Base-by-base conservation (phyloP, 768 basidiomycete species). In the Lactifluus hygrophoroides region DNA sequence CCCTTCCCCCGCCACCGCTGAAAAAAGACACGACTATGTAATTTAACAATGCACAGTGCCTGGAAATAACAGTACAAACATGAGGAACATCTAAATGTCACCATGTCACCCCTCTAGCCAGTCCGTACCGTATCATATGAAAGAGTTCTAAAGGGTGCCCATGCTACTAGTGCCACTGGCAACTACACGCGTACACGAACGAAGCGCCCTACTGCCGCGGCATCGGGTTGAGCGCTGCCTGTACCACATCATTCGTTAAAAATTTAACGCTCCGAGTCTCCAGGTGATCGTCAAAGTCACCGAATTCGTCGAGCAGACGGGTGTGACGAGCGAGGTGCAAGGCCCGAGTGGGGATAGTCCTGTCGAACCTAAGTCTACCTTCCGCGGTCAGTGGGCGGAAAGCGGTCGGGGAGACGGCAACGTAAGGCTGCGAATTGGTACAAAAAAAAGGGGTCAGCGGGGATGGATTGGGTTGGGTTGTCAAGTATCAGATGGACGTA, bases 201-300 rank as follows among this genome's bases (percentile, higher is more conserved):
- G 1, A 9, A 34, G 1, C 21, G 8, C n/a, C n/a, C n/a, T 1
- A 3, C 42, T 51, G 23, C 11, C 40, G 42, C 6, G 10, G 32
- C 9, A 14, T 27, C 8, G 37, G 32, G 35, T 11, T 38, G 42
- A 64, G 56, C 25, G 52, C 51, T 2, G 28, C 16, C 16, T 19
- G 44, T 30, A 63, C 61, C 1, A 58, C 68, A 23, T 47, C 62
- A 46, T 81, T 80, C 49, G 67, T 68, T 59, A 81, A 61, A 77
- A 78, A 80, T 57, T 79, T 78, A 56, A 74, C 69, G 42, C 68
- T 79, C 48, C 84, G 83, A 69, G 89, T 83, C 70, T 89, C 89
- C 46, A 90, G 69, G 71, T 90, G 86, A 64, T 90, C 89, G 57
- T 91, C 89, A 61, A 90, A 90, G 68, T 91, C 89, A 4, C 83